Percentiles rank a stretch among this genome's conserved stretches.
phyloP scores from a whole-genome alignment of 345 rosid genomes.

The Gynandropsis gynandra region DNA sequence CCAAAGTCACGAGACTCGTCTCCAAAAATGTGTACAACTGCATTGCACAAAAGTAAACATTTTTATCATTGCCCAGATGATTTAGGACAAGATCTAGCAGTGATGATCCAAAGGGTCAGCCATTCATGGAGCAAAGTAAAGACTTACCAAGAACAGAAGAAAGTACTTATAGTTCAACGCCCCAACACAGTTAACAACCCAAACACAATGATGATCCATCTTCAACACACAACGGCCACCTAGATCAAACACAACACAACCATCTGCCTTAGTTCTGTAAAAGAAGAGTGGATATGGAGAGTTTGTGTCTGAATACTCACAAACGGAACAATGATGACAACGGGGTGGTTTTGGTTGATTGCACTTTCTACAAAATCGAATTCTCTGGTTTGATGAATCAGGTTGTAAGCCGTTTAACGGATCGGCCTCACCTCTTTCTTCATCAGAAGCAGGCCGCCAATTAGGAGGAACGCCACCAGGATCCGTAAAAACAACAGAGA shows the following conservation, averaged over 20 bases:
- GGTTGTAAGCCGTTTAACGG: constrained; percentile 53
- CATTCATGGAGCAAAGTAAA: constrained; percentile 6
- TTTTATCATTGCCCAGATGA: not conserved
- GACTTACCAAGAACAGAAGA: constrained; percentile 91
- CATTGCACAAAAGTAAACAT: constrained; percentile 31
- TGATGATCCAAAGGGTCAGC: constrained; percentile 7
- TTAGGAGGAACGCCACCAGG: constrained; percentile 88
- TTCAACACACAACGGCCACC: constrained; percentile 90
- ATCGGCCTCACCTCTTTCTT: constrained; percentile 80
- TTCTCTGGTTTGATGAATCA: constrained; percentile 51
- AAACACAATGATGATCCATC: constrained; percentile 98
- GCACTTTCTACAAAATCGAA: constrained; percentile 83
- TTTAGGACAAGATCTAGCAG: too few species aligned
- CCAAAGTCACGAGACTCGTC: constrained; percentile 79
- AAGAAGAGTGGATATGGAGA: not conserved
- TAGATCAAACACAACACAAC: constrained; percentile 30
- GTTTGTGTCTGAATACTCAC: constrained; percentile 38
- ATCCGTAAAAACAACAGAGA: constrained; percentile 88
- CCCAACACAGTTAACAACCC: constrained; percentile 99
- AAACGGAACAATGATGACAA: constrained; percentile 94
- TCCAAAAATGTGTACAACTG: constrained; percentile 96
- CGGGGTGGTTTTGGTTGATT: constrained; percentile 89
- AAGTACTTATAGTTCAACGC: constrained; percentile 90
- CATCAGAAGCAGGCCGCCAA: constrained; percentile 73
- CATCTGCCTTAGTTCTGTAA: constrained; percentile 12